Conservation (phyloP, 2,329 filamentous ascomycete genomes). For the Fusarium pseudocircinatum region DNA sequence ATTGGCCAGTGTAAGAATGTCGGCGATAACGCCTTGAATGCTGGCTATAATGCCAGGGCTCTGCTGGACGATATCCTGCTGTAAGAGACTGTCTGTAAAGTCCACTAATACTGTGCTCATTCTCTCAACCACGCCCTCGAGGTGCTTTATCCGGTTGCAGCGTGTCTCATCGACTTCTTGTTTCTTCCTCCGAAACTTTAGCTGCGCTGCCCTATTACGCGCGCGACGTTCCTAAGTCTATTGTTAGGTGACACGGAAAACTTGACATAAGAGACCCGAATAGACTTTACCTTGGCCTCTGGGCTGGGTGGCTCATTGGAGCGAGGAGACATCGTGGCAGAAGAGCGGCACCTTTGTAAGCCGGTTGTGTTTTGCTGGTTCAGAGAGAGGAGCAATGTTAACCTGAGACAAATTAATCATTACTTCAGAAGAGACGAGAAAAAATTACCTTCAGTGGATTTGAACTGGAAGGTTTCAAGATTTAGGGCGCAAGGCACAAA, state of each 20-base stretch:
- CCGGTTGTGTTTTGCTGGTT: no score
- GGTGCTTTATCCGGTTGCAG: background rate
- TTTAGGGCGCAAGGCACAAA: background rate
- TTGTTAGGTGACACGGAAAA: background rate
- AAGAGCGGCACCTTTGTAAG: background rate
- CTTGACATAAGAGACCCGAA: background rate
- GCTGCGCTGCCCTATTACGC: background rate
- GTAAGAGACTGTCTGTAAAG: background rate
- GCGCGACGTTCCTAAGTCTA: background rate
- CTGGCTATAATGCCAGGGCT: background rate
- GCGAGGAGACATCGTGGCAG: background rate
- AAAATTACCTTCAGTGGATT: fast-evolving
- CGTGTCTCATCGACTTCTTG: background rate
- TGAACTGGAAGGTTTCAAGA: background rate
- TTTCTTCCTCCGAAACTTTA: background rate
- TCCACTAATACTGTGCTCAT: background rate
- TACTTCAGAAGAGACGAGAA: no score
- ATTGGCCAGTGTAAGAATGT: background rate
- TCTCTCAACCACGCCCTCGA: background rate
- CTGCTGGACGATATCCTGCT: background rate
- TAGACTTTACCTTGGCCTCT: background rate
- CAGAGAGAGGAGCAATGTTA: background rate
- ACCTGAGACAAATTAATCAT: no score
- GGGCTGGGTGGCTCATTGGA: background rate
- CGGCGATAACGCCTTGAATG: background rate